Conservation (phyloP, 176 grass and related monocot genomes). For the Aegilops bicornis region DNA sequence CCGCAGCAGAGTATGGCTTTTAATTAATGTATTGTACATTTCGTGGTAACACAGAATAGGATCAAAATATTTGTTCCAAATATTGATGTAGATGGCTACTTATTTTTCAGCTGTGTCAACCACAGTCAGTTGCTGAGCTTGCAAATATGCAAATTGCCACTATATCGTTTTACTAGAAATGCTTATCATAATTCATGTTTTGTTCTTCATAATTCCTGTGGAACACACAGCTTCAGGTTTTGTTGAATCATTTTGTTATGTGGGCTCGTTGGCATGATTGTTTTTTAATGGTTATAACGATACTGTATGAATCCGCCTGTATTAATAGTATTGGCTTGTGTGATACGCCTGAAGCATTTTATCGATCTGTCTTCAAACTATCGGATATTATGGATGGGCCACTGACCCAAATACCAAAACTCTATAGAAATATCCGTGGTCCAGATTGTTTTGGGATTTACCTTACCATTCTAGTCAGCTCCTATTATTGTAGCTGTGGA, state of each 20-base stretch:
- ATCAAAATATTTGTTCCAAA: background rate
- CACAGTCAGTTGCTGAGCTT: background rate
- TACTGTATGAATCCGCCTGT: background rate
- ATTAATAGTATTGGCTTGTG: background rate
- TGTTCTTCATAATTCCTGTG: background rate
- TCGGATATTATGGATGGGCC: background rate
- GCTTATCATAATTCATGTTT: background rate
- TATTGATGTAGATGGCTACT: background rate
- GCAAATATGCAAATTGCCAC: background rate
- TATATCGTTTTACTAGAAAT: background rate
- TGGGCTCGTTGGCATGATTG: background rate
- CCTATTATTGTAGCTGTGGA: background rate
- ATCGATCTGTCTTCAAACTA: background rate
- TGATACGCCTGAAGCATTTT: background rate
- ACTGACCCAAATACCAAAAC: background rate
- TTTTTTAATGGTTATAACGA: background rate
- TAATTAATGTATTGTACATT: background rate
- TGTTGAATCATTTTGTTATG: background rate
- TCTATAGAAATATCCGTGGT: background rate
- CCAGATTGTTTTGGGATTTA: background rate
- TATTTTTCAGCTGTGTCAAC: background rate
- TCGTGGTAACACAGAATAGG: constrained; percentile 1
- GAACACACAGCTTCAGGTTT: background rate
- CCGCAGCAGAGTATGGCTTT: background rate
- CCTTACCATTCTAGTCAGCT: background rate